A percentile compares a stretch with the other conserved stretches of the same genome.
These are phyloP conservation scores for Taphrina deformans DNA, from an alignment of 1,139 yeast genomes.

Conservation along the genomic window DNA sequence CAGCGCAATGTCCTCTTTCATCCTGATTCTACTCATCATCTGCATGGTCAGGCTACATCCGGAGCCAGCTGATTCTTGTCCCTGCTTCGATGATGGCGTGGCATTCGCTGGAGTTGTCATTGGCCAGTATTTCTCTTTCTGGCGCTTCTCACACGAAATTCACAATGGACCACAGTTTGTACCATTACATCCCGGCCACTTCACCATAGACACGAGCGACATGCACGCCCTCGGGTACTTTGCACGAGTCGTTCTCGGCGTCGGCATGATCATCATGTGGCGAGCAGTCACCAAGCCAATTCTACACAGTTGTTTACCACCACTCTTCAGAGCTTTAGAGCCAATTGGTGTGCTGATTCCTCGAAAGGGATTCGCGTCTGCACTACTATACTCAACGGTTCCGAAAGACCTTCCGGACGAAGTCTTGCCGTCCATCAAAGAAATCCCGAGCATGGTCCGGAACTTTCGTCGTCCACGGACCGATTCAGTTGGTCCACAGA, in stretches of 20 bases:
- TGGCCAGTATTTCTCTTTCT: slow-evolving; percentile 51
- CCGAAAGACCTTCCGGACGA: slow-evolving; percentile 45
- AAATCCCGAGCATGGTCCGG: slow-evolving; percentile 44
- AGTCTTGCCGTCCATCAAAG: slow-evolving; percentile 44
- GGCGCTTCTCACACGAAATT: slow-evolving; percentile 22
- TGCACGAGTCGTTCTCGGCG: slow-evolving; percentile 51
- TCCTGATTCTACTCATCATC: slow-evolving; percentile 50
- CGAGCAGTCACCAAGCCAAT: slow-evolving; percentile 64
- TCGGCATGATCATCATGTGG: slow-evolving; percentile 65
- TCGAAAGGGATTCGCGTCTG: slow-evolving; percentile 47
- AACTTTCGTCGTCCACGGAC: slow-evolving; percentile 43
- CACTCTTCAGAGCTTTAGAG: slow-evolving; percentile 46
- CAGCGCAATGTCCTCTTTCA: slow-evolving; percentile 44
- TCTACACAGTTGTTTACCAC: slow-evolving; percentile 52
- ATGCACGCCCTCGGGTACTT: not conserved
- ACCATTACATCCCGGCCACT: slow-evolving; percentile 25
- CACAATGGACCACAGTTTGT: not conserved
- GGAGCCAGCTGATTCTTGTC: slow-evolving; percentile 89
- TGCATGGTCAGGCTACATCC: slow-evolving; percentile 66
- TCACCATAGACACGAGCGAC: slow-evolving; percentile 12
- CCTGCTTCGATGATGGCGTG: slow-evolving; percentile 93
- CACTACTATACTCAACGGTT: slow-evolving; percentile 46
- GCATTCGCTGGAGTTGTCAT: slow-evolving; percentile 88
- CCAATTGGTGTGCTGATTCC: slow-evolving; percentile 48
- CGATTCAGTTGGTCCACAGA: slow-evolving; percentile 51